These are phyloP conservation scores for Zymoseptoria brevis DNA, from an alignment of 2,329 filamentous ascomycete species.

Conservation along the genomic window DNA sequence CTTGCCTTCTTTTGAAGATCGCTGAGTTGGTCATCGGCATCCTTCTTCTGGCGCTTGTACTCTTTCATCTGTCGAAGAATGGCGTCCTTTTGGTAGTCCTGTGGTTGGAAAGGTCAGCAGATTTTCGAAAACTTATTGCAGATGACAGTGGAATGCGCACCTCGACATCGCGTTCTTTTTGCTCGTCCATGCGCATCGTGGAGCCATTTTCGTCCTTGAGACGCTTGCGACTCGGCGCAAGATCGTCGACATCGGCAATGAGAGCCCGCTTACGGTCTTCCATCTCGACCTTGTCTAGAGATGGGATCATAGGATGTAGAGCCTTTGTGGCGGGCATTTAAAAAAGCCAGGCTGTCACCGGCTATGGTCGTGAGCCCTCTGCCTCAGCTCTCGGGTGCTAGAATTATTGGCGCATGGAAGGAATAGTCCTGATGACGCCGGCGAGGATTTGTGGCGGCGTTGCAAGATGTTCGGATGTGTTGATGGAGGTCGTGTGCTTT, in stretches of 20 bases:
- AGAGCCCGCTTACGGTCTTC: slow-evolving; percentile 98
- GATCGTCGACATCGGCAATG: slow-evolving; percentile 68
- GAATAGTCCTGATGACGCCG: background rate
- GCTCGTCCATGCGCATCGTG: slow-evolving; percentile 56
- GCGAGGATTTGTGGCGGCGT: background rate
- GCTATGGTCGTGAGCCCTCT: background rate
- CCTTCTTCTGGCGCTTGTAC: slow-evolving; percentile 83
- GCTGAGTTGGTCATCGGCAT: slow-evolving; percentile 70
- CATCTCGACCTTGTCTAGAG: slow-evolving; percentile 83
- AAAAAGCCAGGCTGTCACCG: slow-evolving; percentile 8
- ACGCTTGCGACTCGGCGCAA: slow-evolving; percentile 83
- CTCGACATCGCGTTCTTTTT: slow-evolving; percentile 65
- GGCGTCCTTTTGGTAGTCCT: slow-evolving; percentile 92
- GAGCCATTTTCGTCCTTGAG: slow-evolving; percentile 68
- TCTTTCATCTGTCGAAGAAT: slow-evolving; percentile 97
- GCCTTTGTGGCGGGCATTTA: slow-evolving; percentile 24
- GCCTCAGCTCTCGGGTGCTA: background rate
- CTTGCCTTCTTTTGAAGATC: slow-evolving; percentile 69
- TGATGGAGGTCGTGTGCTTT: slow-evolving; percentile 5
- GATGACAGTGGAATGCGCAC: slow-evolving; percentile 42
- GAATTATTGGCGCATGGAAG: background rate
- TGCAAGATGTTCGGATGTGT: background rate
- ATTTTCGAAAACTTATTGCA: background rate
- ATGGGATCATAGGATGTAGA: slow-evolving; percentile 52
- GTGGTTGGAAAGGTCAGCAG: slow-evolving; percentile 19